Evolutionary conservation across 305 asterid species (phyloP).

Genomic region (Fraxinus greggii): DNA sequence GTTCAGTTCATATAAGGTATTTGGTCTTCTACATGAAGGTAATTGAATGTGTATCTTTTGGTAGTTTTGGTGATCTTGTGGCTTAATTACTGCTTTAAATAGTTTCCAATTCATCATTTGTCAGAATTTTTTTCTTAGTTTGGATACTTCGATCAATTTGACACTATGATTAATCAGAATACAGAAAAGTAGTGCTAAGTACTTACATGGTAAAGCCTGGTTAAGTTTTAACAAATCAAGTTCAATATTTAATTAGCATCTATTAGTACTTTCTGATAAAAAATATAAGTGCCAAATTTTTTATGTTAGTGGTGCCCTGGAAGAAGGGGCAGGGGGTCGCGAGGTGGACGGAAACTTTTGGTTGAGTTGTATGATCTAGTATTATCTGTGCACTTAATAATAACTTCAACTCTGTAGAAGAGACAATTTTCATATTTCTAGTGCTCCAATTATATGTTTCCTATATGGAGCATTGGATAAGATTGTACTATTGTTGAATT

Average conservation of each 20-base stretch:
- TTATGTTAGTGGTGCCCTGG: slow-evolving; percentile 7
- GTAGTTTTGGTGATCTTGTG: not conserved
- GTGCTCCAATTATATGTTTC: slow-evolving; percentile 3
- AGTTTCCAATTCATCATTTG: not conserved
- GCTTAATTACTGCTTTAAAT: slow-evolving; percentile 5
- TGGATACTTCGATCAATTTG: slow-evolving; percentile 10
- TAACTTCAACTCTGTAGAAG: slow-evolving; percentile 14
- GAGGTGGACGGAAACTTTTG: not conserved
- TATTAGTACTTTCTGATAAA: slow-evolving; percentile 3
- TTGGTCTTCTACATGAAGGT: not conserved
- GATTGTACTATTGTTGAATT: not conserved
- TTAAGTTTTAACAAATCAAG: not conserved
- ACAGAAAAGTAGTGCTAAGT: not conserved
- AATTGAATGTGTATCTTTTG: not conserved
- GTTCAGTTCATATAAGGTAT: slow-evolving; percentile 7
- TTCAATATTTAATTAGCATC: not conserved
- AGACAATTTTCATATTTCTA: not conserved
- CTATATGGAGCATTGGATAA: not conserved
- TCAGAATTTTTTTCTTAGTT: not conserved
- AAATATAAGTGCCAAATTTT: not conserved
- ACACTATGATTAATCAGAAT: not conserved
- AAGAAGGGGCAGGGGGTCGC: slow-evolving; percentile 5
- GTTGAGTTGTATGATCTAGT: slow-evolving; percentile 3
- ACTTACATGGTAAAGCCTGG: not conserved
- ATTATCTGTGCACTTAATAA: not conserved